Conservation (phyloP, 2,329 filamentous ascomycete genomes). For the Scopulariopsis brevicaulis region DNA sequence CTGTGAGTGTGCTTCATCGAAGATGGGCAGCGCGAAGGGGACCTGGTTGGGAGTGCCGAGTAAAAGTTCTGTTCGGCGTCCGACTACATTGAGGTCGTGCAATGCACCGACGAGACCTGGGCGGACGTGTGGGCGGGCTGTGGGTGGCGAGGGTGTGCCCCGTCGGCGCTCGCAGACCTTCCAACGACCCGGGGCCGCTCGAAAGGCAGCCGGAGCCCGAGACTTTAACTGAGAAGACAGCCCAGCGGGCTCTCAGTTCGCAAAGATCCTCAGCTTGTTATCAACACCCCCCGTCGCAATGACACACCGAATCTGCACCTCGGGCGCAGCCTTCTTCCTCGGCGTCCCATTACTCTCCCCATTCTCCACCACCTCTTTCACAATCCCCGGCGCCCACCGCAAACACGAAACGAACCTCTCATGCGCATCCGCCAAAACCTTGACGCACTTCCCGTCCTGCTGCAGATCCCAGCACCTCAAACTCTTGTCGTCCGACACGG, state of each 20-base stretch:
- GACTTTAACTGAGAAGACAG: too few relatives aligned
- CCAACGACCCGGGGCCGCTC: too few relatives aligned
- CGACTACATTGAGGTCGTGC: too few relatives aligned
- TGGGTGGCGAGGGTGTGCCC: too few relatives aligned
- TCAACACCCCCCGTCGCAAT: slow-evolving; percentile 81
- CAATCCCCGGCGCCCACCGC: slow-evolving; percentile 71
- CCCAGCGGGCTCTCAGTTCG: slow-evolving; percentile 25
- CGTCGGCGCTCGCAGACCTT: too few relatives aligned
- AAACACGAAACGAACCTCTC: slow-evolving; percentile 79
- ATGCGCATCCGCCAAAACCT: slow-evolving; percentile 66
- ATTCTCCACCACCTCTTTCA: slow-evolving; percentile 39
- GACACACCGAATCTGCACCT: slow-evolving; percentile 64
- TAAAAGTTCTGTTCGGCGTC: too few relatives aligned
- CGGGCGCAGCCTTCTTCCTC: slow-evolving; percentile 34
- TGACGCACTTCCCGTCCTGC: slow-evolving; percentile 85
- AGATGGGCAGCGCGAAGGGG: too few relatives aligned
- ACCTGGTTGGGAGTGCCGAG: too few relatives aligned
- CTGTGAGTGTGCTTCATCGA: too few relatives aligned
- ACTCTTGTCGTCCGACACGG: slow-evolving; percentile 81
- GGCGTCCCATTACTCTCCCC: slow-evolving; percentile 22
- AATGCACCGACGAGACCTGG: too few relatives aligned
- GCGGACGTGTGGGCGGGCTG: too few relatives aligned
- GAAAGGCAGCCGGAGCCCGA: too few relatives aligned
- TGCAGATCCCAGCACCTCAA: slow-evolving; percentile 87
- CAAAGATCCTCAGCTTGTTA: slow-evolving; percentile 67